Evolutionary conservation across 495 filamentous ascomycete genomes (phyloP), one percentile per base, ranked within the genome.

Genomic region (Xylaria curta): DNA sequence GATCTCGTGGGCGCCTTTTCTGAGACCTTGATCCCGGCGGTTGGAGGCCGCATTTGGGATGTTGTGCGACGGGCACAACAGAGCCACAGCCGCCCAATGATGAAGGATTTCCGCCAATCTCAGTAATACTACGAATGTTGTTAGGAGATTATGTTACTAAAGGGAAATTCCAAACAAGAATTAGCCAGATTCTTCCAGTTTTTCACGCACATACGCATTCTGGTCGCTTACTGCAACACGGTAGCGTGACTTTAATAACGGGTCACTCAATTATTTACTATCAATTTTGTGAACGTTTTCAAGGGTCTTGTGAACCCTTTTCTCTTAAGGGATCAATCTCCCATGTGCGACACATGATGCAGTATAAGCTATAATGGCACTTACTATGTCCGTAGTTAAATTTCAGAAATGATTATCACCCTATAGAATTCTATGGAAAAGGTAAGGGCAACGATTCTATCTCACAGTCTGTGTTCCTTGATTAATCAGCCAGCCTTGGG

Each of bases 1-100:
- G 75, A 79, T 79, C 77, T 79, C 67, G 77, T 76, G 75, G 74
- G 74, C 72, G 66, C 73, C 71, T 74, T 75, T 75, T 46, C 49
- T 74, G 72, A 61, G 64, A 72, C 74, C 69, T 61, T 74, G 76
- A 78, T 73, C 77, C 76, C 72, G 71, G 77, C 76, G 76, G 74
- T 72, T 79, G 74, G 77, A 67, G 76, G 72, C 64, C 70, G 68
- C 77, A 72, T 73, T 74, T 69, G 74, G 73, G 70, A 78, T 75
- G 77, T 66, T 28, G 77, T 79, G 72, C 63, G 47, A 79, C 77
- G 38, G 31, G 51, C 60, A 79, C 74, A 60, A 26, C 21, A 71
- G 61, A 63, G 69, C 69, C 69, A 71, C 60, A 21, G 40, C 51
- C 47, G n/a, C 17, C 68, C 69, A 66, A 66, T 66, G 21, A 36